Conservation (phyloP, 805 yeast genomes). For the Yarrowia sp. region DNA sequence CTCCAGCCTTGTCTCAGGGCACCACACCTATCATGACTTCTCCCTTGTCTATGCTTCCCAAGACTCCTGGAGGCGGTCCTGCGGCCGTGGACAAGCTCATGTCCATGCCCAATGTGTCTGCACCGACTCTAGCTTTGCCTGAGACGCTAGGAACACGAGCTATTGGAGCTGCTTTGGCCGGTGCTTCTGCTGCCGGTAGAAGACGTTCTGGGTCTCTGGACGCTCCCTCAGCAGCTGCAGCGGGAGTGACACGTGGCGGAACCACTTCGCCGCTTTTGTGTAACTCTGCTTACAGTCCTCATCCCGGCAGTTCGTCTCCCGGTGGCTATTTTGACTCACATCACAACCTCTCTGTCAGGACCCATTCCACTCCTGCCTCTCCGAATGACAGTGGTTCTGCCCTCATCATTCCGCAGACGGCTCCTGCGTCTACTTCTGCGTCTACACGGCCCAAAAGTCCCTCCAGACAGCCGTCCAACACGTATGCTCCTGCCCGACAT, state of each 20-base stretch:
- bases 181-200: background rate
- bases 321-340: slow-evolving; percentile 11
- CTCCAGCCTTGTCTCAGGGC: background rate
- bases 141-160: background rate
- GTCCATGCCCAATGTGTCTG: slow-evolving; percentile 17
- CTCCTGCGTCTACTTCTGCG: background rate
- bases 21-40: background rate
- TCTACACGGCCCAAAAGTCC: slow-evolving; percentile 29
- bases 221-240: background rate
- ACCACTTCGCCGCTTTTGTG: slow-evolving; percentile 3
- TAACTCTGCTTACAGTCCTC: slow-evolving; percentile 1
- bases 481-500: slow-evolving; percentile 33
- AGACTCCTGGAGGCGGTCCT: background rate
- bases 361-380: slow-evolving; percentile 9
- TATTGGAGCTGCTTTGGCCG: slow-evolving; percentile 10
- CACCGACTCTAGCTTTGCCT: background rate
- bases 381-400: background rate
- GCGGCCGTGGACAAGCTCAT: background rate
- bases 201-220: slow-evolving; percentile 15
- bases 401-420: background rate
- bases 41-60: background rate
- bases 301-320: background rate
- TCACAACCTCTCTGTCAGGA: background rate
- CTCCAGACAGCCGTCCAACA: slow-evolving; percentile 32
- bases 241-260: background rate